Evolutionary conservation across 2,329 filamentous ascomycete species (phyloP).

Genomic region (Immersiporthe knoxdaviesiana): DNA sequence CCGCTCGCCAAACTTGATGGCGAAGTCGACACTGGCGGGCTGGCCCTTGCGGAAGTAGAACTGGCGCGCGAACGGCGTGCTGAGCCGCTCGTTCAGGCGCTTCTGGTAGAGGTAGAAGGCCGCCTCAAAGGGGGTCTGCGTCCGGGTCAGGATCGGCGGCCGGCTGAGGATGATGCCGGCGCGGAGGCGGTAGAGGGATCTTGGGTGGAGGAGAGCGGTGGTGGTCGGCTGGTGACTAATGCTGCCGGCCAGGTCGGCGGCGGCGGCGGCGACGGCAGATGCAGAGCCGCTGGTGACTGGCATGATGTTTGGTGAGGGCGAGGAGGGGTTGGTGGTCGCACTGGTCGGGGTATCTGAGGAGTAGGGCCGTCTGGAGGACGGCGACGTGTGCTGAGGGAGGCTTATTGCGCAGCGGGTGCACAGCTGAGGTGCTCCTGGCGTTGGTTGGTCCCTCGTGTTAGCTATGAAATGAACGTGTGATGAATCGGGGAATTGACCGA

Average conservation of each 20-base stretch:
- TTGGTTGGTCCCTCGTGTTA: slow-evolving; percentile 34
- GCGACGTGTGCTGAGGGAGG: slow-evolving; percentile 37
- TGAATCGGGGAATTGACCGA: not conserved
- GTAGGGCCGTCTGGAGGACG: slow-evolving; percentile 36
- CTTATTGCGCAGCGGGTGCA: slow-evolving; percentile 42
- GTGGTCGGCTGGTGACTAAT: slow-evolving; percentile 32
- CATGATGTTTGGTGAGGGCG: slow-evolving; percentile 33
- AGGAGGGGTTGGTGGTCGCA: slow-evolving; percentile 34
- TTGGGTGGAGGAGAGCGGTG: slow-evolving; percentile 28
- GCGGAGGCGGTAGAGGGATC: slow-evolving; percentile 51
- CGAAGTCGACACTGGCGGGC: slow-evolving; percentile 84
- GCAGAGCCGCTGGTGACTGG: slow-evolving; percentile 35
- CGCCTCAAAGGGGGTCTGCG: slow-evolving; percentile 85
- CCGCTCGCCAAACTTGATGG: slow-evolving; percentile 78
- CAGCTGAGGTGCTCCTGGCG: slow-evolving; percentile 34
- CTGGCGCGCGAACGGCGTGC: slow-evolving; percentile 80
- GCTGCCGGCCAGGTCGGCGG: slow-evolving; percentile 37
- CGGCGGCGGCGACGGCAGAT: slow-evolving; percentile 34
- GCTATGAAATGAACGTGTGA: slow-evolving; percentile 34
- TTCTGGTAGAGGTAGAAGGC: slow-evolving; percentile 97
- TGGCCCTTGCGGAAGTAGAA: slow-evolving; percentile 97
- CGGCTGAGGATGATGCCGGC: slow-evolving; percentile 83
- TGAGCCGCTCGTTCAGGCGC: slow-evolving; percentile 81
- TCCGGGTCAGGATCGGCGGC: slow-evolving; percentile 82
- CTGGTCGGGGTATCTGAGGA: slow-evolving; percentile 37